Evolutionary conservation across 768 basidiomycete genomes (phyloP).

Genomic region (Amanita pallidorosea): DNA sequence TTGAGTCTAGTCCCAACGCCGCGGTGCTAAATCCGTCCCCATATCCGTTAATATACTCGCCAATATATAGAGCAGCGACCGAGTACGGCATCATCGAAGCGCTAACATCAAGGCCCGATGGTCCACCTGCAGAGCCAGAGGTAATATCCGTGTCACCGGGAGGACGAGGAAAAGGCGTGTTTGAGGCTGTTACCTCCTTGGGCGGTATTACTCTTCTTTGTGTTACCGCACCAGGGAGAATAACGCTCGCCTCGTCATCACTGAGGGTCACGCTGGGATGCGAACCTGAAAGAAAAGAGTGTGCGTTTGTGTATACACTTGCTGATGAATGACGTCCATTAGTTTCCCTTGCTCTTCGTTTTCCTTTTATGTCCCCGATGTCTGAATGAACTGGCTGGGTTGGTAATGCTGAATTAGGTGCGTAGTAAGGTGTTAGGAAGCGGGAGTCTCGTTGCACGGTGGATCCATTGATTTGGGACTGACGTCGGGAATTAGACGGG

Average conservation of each 20-base stretch:
- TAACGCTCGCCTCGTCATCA: constrained; percentile 2
- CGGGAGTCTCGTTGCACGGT: background rate
- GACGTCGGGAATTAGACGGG: background rate
- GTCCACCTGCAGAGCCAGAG: background rate
- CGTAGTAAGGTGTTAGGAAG: constrained; percentile 1
- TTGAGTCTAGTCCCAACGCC: background rate
- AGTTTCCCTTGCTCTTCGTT: background rate
- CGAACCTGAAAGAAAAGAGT: background rate
- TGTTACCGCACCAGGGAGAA: constrained; percentile 3
- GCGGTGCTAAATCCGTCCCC: constrained; percentile 13
- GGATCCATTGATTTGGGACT: constrained; percentile 1
- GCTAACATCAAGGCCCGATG: background rate
- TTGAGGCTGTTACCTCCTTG: constrained; percentile 2
- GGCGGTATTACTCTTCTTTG: constrained; percentile 1
- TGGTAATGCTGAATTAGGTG: background rate
- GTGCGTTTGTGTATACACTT: background rate
- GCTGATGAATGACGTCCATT: constrained; percentile 3
- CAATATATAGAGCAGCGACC: constrained; percentile 13
- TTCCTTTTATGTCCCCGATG: background rate
- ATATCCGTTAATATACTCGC: constrained; percentile 17
- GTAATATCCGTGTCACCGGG: background rate
- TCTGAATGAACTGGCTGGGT: background rate
- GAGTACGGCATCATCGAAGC: constrained; percentile 14
- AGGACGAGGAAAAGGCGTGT: background rate
- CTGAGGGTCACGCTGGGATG: background rate